phyloP scores from a whole-genome alignment of 2,329 filamentous ascomycete species.

The Dactylonectria macrodidyma region DNA sequence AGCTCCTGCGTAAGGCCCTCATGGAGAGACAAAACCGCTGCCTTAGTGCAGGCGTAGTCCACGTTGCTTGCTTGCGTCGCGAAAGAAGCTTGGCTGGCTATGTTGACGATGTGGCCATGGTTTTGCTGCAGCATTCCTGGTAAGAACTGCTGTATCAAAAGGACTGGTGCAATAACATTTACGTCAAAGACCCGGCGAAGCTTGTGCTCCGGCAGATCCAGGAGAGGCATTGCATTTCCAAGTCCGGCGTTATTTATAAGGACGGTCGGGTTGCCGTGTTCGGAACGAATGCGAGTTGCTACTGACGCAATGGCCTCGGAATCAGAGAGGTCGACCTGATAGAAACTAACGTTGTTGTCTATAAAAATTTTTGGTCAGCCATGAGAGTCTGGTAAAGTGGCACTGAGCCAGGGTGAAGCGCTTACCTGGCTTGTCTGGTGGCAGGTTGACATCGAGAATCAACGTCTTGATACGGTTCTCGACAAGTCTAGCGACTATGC shows the following conservation, averaged over 20 bases:
- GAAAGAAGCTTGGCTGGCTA: slow-evolving; percentile 75
- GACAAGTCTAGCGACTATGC: slow-evolving; percentile 5
- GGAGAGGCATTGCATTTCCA: not conserved
- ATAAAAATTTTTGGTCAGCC: not conserved
- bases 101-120: slow-evolving; percentile 79
- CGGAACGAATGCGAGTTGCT: not conserved
- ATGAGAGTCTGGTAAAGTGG: no score
- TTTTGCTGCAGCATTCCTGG: slow-evolving; percentile 71
- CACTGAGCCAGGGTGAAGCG: no score
- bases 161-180: slow-evolving; percentile 76
- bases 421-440: not conserved
- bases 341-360: not conserved
- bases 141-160: slow-evolving; percentile 73
- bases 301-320: not conserved
- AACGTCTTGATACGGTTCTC: slow-evolving; percentile 9
- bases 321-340: slow-evolving; percentile 9
- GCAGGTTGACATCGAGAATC: slow-evolving; percentile 5
- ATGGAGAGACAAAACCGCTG: slow-evolving; percentile 74
- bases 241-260: slow-evolving; percentile 21
- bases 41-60: slow-evolving; percentile 75
- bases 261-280: slow-evolving; percentile 19
- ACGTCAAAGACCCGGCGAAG: slow-evolving; percentile 62
- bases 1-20: slow-evolving; percentile 72
- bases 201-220: not conserved
- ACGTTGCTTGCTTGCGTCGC: slow-evolving; percentile 70